Conservation (phyloP, 257 asterid species). For the Przewalskia tangutica region DNA sequence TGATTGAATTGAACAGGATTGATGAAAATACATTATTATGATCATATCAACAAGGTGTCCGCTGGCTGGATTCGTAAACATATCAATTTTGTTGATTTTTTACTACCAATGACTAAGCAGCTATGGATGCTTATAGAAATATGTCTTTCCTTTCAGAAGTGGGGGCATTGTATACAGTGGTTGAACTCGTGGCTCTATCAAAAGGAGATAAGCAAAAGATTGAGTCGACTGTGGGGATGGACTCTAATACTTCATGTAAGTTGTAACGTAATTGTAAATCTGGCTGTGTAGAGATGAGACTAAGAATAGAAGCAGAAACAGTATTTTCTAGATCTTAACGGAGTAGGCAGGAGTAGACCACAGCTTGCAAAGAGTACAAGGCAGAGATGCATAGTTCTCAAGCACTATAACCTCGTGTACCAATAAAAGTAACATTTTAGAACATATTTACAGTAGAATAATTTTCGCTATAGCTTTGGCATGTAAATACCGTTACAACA, state of each 20-base stretch:
- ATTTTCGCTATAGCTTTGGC: too few relatives aligned
- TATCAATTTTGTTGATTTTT: too few relatives aligned
- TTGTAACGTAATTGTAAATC: neutral
- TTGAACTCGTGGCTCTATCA: neutral
- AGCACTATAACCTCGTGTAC: neutral
- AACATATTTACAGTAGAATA: neutral
- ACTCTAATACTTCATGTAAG: neutral
- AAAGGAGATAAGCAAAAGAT: neutral
- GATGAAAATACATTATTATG: neutral
- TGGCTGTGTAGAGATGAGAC: neutral
- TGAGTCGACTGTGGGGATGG: neutral
- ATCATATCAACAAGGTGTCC: neutral
- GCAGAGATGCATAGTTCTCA: neutral
- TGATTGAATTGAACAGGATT: neutral
- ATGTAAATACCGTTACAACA: neutral
- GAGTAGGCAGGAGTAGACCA: too few relatives aligned
- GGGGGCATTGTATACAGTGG: neutral
- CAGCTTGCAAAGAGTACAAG: neutral
- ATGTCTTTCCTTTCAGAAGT: too few relatives aligned
- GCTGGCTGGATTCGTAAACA: too few relatives aligned
- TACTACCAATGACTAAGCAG: neutral
- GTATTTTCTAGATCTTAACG: neutral
- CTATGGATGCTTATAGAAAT: neutral
- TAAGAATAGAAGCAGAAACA: neutral
- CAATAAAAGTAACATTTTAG: too few relatives aligned